Evolutionary conservation across 495 filamentous ascomycete species (phyloP).

Genomic region (Tetracladium setigerum): DNA sequence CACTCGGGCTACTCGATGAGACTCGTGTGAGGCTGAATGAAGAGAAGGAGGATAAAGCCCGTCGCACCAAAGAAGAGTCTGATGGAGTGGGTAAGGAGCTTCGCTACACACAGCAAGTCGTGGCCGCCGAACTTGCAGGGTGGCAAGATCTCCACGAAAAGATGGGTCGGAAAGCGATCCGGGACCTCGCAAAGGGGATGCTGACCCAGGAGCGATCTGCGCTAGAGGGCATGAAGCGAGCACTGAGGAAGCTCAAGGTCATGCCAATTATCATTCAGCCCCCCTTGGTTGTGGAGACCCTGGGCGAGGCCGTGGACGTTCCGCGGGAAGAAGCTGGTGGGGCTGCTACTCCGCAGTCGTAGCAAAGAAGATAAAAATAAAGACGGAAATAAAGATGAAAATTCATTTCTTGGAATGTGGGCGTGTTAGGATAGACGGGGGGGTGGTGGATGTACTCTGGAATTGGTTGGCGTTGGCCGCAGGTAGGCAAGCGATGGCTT

Average conservation of each 20-base stretch:
- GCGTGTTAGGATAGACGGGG: too few relatives aligned
- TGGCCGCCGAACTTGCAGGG: conserved; percentile 83
- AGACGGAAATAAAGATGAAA: too few relatives aligned
- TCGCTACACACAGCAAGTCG: conserved; percentile 85
- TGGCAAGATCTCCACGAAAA: conserved; percentile 85
- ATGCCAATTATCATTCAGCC: not conserved
- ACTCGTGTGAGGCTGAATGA: conserved; percentile 72
- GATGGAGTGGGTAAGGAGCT: conserved; percentile 66
- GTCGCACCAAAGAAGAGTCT: conserved; percentile 54
- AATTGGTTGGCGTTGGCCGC: too few relatives aligned
- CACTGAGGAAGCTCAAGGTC: conserved; percentile 46
- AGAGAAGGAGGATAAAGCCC: conserved; percentile 69
- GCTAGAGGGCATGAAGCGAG: conserved; percentile 73
- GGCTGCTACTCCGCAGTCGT: too few relatives aligned
- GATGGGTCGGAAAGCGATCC: conserved; percentile 65
- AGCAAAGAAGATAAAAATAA: too few relatives aligned
- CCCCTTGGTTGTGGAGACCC: too few relatives aligned
- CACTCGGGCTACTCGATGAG: conserved; percentile 79
- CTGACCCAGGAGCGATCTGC: conserved; percentile 71
- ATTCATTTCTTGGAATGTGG: too few relatives aligned
- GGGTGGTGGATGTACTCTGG: too few relatives aligned
- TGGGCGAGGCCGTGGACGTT: too few relatives aligned
- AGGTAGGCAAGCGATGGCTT: too few relatives aligned
- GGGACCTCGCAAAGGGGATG: conserved; percentile 67
- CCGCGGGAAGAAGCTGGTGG: too few relatives aligned